phyloP scores from a whole-genome alignment of 1,284 basidiomycete genomes.

The Tremellales sp. region DNA sequence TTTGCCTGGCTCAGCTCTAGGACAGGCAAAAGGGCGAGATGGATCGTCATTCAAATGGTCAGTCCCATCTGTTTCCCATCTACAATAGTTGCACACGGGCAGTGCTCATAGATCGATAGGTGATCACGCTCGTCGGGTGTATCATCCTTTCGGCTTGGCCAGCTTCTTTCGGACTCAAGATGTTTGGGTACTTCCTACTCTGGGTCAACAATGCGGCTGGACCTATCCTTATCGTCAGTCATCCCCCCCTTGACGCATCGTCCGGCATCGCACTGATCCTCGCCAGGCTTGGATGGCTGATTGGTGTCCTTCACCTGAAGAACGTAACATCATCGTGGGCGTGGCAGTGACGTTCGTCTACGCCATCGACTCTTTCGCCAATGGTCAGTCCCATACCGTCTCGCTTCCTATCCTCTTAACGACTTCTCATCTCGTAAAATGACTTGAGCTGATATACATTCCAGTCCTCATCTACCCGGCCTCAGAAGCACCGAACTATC shows the following conservation, averaged over 20 bases:
- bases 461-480: slow-evolving; percentile 17
- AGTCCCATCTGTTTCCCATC: not conserved
- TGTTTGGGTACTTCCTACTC: slow-evolving; percentile 28
- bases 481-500: slow-evolving; percentile 17
- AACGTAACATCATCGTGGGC: slow-evolving; percentile 26
- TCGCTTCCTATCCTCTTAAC: slow-evolving; percentile 27
- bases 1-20: slow-evolving; percentile 23
- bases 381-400: slow-evolving; percentile 11
- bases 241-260: not conserved
- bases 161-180: slow-evolving; percentile 18
- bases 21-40: slow-evolving; percentile 18
- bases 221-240: slow-evolving; percentile 20
- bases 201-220: slow-evolving; percentile 26
- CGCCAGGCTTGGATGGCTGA: slow-evolving; percentile 33
- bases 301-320: slow-evolving; percentile 19
- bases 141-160: slow-evolving; percentile 27
- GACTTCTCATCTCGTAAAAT: slow-evolving; percentile 33
- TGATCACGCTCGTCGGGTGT: slow-evolving; percentile 16
- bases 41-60: slow-evolving; percentile 23
- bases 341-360: slow-evolving; percentile 20
- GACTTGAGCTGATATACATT: slow-evolving; percentile 19
- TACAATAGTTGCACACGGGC: not conserved
- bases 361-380: slow-evolving; percentile 23
- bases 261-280: not conserved
- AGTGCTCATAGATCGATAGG: slow-evolving; percentile 1